phyloP scores from a whole-genome alignment of 2,329 filamentous ascomycete species.

The Parafenestella ontariensis region DNA sequence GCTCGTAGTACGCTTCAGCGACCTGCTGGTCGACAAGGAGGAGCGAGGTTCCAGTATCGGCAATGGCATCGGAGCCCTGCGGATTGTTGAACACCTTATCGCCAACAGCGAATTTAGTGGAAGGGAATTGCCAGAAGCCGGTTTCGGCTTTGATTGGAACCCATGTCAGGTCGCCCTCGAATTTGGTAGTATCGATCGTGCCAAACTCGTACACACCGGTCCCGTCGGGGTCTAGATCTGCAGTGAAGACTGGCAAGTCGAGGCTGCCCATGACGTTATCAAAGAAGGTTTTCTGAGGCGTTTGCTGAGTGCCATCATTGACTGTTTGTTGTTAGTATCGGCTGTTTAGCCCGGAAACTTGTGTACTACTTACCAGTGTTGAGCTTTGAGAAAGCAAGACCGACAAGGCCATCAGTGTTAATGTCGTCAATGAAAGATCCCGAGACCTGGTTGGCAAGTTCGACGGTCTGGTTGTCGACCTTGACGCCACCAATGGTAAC shows the following conservation, averaged over 20 bases:
- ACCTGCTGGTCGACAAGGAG: slow-evolving; percentile 65
- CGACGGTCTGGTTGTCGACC: slow-evolving; percentile 69
- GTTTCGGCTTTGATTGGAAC: slow-evolving; percentile 65
- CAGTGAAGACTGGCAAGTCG: slow-evolving; percentile 73
- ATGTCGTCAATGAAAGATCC: slow-evolving; percentile 65
- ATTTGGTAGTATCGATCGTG: slow-evolving; percentile 68
- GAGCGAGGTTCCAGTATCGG: slow-evolving; percentile 67
- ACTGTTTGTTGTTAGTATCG: slow-evolving; percentile 19
- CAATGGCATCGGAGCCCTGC: slow-evolving; percentile 53
- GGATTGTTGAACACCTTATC: slow-evolving; percentile 63
- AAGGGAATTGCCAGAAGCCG: slow-evolving; percentile 75
- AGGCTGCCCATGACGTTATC: slow-evolving; percentile 70
- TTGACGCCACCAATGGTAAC: slow-evolving; percentile 72
- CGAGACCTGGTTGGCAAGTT: slow-evolving; percentile 68
- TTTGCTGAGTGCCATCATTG: slow-evolving; percentile 60
- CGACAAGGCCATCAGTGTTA: slow-evolving; percentile 72
- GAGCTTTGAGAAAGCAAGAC: slow-evolving; percentile 69
- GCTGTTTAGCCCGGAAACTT: slow-evolving; percentile 46
- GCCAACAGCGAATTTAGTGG: slow-evolving; percentile 64
- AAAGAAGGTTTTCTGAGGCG: slow-evolving; percentile 74
- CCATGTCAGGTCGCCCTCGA: slow-evolving; percentile 68
- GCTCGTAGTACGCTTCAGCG: slow-evolving; percentile 55
- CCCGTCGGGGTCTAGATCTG: slow-evolving; percentile 67
- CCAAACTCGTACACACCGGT: slow-evolving; percentile 78
- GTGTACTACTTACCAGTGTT: slow-evolving; percentile 58